These are phyloP conservation scores for Cyberlindnera suaveolens DNA, from an alignment of 805 yeast genomes.

Conservation along the genomic window DNA sequence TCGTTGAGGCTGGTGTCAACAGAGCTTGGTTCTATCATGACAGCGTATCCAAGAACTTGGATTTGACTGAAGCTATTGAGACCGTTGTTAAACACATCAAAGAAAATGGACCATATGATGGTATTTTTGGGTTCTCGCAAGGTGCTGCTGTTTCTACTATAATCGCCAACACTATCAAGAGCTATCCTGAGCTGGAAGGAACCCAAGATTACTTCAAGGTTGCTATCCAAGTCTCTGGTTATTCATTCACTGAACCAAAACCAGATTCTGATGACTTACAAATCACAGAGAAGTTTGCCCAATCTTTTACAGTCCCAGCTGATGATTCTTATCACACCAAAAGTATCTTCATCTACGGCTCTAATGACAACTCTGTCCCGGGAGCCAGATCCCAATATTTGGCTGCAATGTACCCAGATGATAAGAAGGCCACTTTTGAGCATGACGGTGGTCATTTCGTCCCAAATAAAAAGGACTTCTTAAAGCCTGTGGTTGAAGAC, in stretches of 20 bases:
- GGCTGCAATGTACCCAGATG: slow-evolving; percentile 45
- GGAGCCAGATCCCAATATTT: slow-evolving; percentile 62
- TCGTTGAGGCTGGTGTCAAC: slow-evolving; percentile 39
- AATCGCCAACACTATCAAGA: slow-evolving; percentile 47
- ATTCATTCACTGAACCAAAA: slow-evolving; percentile 36
- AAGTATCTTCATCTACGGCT: slow-evolving; percentile 78
- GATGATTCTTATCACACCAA: slow-evolving; percentile 29
- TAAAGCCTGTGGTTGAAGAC: slow-evolving; percentile 36
- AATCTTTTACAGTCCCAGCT: slow-evolving; percentile 25
- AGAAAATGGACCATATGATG: slow-evolving; percentile 77
- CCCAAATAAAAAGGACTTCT: slow-evolving; percentile 70
- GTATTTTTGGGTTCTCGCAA: slow-evolving; percentile 87
- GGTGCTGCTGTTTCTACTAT: slow-evolving; percentile 87
- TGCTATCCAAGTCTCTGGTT: slow-evolving; percentile 72
- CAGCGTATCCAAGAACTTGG: slow-evolving; percentile 38
- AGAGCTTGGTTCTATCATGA: slow-evolving; percentile 75
- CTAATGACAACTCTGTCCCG: slow-evolving; percentile 80
- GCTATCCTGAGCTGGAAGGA: slow-evolving; percentile 15
- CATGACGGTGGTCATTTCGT: slow-evolving; percentile 98
- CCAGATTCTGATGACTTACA: slow-evolving; percentile 29
- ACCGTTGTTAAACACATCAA: slow-evolving; percentile 44
- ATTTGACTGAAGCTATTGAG: slow-evolving; percentile 45
- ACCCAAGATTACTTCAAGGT: slow-evolving; percentile 46
- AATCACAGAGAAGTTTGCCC: slow-evolving; percentile 30
- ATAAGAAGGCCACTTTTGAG: slow-evolving; percentile 41